phyloP scores from a whole-genome alignment of 306 rosid species.

The Senna tora region DNA sequence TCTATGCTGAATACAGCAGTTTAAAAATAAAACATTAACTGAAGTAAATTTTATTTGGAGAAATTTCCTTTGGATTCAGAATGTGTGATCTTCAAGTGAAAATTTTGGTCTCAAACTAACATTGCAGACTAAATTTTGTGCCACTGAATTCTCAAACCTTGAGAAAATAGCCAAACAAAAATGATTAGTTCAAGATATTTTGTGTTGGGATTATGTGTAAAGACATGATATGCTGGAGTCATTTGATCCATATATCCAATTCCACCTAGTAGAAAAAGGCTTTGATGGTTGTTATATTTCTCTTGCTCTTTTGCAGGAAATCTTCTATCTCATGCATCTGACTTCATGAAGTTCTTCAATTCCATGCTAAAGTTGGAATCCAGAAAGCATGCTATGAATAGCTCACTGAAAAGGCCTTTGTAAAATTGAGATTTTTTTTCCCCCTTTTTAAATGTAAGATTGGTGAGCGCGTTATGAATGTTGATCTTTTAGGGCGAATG shows the following conservation, averaged over 20 bases:
- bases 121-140: neutral
- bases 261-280: too few species aligned
- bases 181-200: neutral
- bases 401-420: constrained; percentile 7
- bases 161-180: neutral
- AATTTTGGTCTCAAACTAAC: neutral
- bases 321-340: neutral
- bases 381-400: neutral
- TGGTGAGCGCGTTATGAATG: constrained; percentile 5
- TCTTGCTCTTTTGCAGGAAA: constrained; percentile 16
- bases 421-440: constrained; percentile 10
- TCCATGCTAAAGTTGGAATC: neutral
- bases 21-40: neutral
- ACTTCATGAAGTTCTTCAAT: neutral
- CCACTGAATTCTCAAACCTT: neutral
- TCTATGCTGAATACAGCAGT: too few species aligned
- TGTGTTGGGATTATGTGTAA: neutral
- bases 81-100: neutral
- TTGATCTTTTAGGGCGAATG: constrained; percentile 1
- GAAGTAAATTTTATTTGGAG: neutral
- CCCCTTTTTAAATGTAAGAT: neutral
- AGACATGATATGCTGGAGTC: too few species aligned
- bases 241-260: too few species aligned
- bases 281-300: too few species aligned
- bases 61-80: neutral